Evolutionary conservation across 1,139 yeast species (phyloP).

Genomic region (Suhomyces guaymorum): DNA sequence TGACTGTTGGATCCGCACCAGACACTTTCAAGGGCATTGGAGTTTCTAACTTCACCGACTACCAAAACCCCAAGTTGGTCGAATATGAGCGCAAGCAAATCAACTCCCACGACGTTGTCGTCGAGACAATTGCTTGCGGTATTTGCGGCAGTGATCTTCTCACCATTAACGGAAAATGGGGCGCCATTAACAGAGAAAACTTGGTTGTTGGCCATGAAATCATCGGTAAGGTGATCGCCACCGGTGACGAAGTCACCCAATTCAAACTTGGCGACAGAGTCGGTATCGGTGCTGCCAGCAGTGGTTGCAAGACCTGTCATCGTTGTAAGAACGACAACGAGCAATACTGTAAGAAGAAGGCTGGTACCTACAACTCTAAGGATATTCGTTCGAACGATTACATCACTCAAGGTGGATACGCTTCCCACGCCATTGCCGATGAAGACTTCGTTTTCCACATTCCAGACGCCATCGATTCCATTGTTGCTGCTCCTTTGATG

Average conservation of each 20-base stretch:
- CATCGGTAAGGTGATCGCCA: slow-evolving; percentile 43
- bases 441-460: slow-evolving; percentile 50
- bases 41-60: slow-evolving; percentile 27
- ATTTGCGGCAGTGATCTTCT: slow-evolving; percentile 47
- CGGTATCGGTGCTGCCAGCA: slow-evolving; percentile 54
- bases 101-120: slow-evolving; percentile 34
- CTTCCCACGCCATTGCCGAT: slow-evolving; percentile 49
- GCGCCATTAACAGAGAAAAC: slow-evolving; percentile 22
- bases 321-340: slow-evolving; percentile 46
- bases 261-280: slow-evolving; percentile 46
- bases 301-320: slow-evolving; percentile 46
- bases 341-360: slow-evolving; percentile 46
- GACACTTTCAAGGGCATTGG: slow-evolving; percentile 38
- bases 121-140: slow-evolving; percentile 40
- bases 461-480: slow-evolving; percentile 45
- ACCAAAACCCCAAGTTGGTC: slow-evolving; percentile 36
- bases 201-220: slow-evolving; percentile 53
- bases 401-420: slow-evolving; percentile 56
- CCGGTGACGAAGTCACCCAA: slow-evolving; percentile 38
- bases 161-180: slow-evolving; percentile 45
- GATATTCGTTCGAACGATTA: slow-evolving; percentile 42
- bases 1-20: slow-evolving; percentile 16
- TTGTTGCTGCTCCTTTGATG: slow-evolving; percentile 50
- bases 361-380: slow-evolving; percentile 42
- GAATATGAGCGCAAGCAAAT: slow-evolving; percentile 32